phyloP scores from a whole-genome alignment of 1,284 basidiomycete genomes.

The Cerioporus squamosus region DNA sequence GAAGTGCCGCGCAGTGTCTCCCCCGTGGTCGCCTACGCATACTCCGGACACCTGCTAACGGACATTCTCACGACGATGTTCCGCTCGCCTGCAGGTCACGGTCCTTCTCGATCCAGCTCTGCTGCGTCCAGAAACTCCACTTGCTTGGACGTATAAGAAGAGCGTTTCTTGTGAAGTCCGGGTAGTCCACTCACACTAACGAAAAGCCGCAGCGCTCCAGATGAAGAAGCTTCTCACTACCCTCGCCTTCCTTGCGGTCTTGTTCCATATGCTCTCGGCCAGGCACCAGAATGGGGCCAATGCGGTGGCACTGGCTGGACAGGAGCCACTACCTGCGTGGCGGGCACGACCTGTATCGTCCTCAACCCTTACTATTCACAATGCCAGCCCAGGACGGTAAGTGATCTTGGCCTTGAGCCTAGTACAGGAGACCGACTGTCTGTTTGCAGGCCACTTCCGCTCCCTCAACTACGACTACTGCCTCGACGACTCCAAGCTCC shows the following conservation, averaged over 20 bases:
- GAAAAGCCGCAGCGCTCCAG: background rate
- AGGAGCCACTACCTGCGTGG: slow-evolving; percentile 37
- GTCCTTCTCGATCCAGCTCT: background rate
- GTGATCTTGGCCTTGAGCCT: background rate
- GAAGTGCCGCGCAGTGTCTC: background rate
- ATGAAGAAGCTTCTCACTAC: slow-evolving; percentile 31
- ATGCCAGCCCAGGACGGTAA: slow-evolving; percentile 28
- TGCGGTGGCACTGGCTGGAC: slow-evolving; percentile 41
- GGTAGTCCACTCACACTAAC: background rate
- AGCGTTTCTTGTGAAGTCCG: no score
- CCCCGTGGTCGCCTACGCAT: background rate
- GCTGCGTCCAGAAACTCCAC: no score
- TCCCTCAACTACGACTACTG: background rate
- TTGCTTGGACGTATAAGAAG: no score
- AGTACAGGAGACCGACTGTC: no score
- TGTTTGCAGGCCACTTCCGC: background rate
- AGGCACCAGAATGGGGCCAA: slow-evolving; percentile 37
- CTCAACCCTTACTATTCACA: slow-evolving; percentile 37
- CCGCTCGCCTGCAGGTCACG: slow-evolving; percentile 1
- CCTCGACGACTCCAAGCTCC: slow-evolving; percentile 8
- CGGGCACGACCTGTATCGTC: slow-evolving; percentile 30
- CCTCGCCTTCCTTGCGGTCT: slow-evolving; percentile 30
- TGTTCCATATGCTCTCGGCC: slow-evolving; percentile 33
- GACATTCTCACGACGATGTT: slow-evolving; percentile 20
- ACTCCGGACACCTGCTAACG: background rate